Evolutionary conservation across 345 rosid species (phyloP), one percentile per base, ranked within the genome.

Genomic region (Carallia pectinifolia): DNA sequence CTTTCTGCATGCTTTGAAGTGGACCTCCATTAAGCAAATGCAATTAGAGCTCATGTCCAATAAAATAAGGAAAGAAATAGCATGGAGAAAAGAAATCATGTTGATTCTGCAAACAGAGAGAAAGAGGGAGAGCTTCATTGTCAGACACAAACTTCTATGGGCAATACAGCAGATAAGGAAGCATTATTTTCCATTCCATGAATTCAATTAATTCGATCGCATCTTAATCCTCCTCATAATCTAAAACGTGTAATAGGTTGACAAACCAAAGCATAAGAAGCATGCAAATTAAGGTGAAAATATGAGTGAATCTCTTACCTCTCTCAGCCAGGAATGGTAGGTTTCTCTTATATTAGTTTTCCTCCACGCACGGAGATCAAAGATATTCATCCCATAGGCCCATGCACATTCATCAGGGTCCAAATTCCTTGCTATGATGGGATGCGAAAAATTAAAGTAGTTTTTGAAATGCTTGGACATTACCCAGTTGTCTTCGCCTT

Each of bases 381-480:
- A 90, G 73, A 96, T 77, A 75, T 96, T 96, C 99, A 96, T 96
- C 66, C 99, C 99, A 82, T 96, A 96, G 56, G 98, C 99, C 99
- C 99, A 96, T 15, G 99, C 99, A 77, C 99, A 96, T 84, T 92
- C 99, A 64, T 89, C 79, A 1, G 97, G 96, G 71, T 92, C 84
- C 85, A 96, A 83, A 84, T 87, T 81, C 80, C 90, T 84, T 37
- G 87, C 80, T 6, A 96, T 65, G 76, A 86, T 93, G 61, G 99
- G 97, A 84, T 96, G 99, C 29, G 99, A 88, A 81, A 96, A 96
- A 79, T 96, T 96, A 86, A 96, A 96, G 89, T 96, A 96, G 87
- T 96, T 92, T 79, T 79, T 88, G 83, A 96, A 88, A 70, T 77
- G 96, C 82, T 96, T 96, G 64, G 97, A 90, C 99, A 96, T 96